Percentiles rank a stretch among this genome's conserved stretches.
phyloP scores from a whole-genome alignment of 2,329 filamentous ascomycete genomes.

The Chaetoscypha palmicola region DNA sequence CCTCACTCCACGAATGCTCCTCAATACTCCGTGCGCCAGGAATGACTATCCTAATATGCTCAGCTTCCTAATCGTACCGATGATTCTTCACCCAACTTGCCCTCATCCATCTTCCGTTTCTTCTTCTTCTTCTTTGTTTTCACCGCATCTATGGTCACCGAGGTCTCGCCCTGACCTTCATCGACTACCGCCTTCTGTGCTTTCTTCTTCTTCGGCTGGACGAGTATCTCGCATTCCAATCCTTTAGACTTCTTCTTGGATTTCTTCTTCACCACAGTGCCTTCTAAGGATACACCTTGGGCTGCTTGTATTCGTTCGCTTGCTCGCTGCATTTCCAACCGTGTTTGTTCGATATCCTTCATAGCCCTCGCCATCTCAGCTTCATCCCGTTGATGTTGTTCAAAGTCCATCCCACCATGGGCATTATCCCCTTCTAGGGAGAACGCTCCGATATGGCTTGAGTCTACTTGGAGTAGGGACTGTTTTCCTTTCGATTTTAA shows the following conservation, averaged over 20 bases:
- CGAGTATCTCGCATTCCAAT: constrained; percentile 16
- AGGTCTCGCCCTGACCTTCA: constrained; percentile 19
- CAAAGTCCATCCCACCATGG: constrained; percentile 44
- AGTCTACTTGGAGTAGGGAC: constrained; percentile 76
- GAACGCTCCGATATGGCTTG: constrained; percentile 68
- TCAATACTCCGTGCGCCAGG: not conserved
- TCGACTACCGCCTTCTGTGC: constrained; percentile 31
- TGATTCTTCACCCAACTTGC: not conserved
- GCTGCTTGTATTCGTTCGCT: constrained; percentile 68
- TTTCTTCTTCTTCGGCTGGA: constrained; percentile 41
- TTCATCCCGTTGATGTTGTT: constrained; percentile 68
- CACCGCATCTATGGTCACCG: constrained; percentile 13
- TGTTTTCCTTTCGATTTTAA: constrained; percentile 48
- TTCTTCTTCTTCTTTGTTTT: constrained; percentile 43
- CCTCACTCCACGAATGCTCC: not conserved
- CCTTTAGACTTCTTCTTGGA: constrained; percentile 49
- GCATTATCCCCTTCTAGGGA: constrained; percentile 52
- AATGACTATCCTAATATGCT: not conserved
- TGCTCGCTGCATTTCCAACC: constrained; percentile 82
- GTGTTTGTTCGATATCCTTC: constrained; percentile 77
- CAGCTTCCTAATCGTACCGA: constrained; percentile 1
- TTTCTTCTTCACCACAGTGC: constrained; percentile 55
- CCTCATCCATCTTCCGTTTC: constrained; percentile 22
- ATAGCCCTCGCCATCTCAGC: constrained; percentile 84
- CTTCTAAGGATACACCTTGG: constrained; percentile 55